A percentile compares a stretch with the other conserved stretches of the same genome.
These are phyloP conservation scores for Acrasis kona DNA, from an alignment of 78 protist species.

Conservation along the genomic window DNA sequence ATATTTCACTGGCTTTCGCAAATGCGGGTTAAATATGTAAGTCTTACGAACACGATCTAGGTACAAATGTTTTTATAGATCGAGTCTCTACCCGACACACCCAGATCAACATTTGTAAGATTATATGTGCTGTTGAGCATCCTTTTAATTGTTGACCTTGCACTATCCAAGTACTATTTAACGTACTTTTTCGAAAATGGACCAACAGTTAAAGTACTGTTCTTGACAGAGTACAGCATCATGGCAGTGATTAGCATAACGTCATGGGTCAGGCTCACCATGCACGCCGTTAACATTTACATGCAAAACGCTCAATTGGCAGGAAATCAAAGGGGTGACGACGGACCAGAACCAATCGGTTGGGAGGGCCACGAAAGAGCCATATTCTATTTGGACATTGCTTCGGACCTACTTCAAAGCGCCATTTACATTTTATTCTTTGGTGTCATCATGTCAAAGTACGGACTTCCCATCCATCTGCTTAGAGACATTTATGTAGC, in stretches of 20 bases:
- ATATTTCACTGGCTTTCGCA: neutral
- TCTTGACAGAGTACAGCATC: neutral
- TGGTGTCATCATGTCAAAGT: neutral
- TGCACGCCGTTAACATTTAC: no score
- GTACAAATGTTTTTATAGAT: neutral
- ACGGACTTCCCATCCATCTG: conserved; percentile 27
- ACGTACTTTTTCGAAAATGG: neutral
- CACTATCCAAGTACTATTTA: neutral
- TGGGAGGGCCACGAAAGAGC: no score
- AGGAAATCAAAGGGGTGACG: no score
- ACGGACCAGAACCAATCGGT: no score
- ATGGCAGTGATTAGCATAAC: no score
- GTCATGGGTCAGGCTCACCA: no score
- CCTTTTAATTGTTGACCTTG: neutral
- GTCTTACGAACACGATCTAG: neutral
- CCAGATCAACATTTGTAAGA: neutral
- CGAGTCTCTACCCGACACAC: neutral
- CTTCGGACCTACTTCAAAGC: conserved; percentile 1
- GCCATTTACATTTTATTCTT: conserved; percentile 13
- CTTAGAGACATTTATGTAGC: neutral
- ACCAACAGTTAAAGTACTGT: neutral
- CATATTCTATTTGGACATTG: conserved; percentile 24
- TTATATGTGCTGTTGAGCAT: neutral
- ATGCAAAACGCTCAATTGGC: no score
- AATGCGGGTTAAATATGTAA: neutral